Evolutionary conservation across 768 basidiomycete species (phyloP).

Genomic region (Rhodotorula toruloides): DNA sequence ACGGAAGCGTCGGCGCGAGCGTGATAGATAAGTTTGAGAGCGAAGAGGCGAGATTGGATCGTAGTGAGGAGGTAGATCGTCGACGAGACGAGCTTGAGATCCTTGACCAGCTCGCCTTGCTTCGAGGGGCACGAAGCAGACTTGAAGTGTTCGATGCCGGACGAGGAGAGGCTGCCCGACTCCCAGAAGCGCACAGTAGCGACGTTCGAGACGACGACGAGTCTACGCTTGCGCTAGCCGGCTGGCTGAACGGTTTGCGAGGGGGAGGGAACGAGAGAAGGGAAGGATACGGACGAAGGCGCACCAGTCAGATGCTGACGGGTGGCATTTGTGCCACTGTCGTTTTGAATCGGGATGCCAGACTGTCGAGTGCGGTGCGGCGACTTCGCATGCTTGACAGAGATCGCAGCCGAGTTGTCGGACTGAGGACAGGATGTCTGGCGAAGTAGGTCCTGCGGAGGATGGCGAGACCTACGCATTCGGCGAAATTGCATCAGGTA

Average conservation of each 20-base stretch:
- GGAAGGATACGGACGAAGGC: conserved; percentile 43
- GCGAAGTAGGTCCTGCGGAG: too few species aligned
- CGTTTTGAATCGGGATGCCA: too few species aligned
- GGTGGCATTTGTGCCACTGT: conserved; percentile 21
- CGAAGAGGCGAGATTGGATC: conserved; percentile 42
- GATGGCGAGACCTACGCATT: too few species aligned
- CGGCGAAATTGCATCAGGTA: too few species aligned
- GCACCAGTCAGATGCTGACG: conserved; percentile 26
- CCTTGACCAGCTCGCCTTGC: conserved; percentile 43
- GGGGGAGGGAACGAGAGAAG: conserved; percentile 41
- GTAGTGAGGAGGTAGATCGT: conserved; percentile 44
- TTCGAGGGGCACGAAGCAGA: conserved; percentile 31
- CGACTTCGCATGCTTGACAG: too few species aligned
- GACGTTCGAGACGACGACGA: conserved; percentile 66
- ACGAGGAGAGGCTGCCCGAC: conserved; percentile 54
- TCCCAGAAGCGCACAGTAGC: conserved; percentile 84
- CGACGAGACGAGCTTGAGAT: conserved; percentile 15
- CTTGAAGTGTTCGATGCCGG: conserved; percentile 46
- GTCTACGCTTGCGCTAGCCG: conserved; percentile 69
- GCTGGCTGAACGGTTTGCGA: conserved; percentile 32
- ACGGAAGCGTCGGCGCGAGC: conserved; percentile 39
- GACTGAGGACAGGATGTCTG: too few species aligned
- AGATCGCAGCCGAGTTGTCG: too few species aligned
- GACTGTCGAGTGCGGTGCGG: too few species aligned
- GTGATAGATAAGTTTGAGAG: conserved; percentile 41